Evolutionary conservation across 192 early-diverging fungal genomes (phyloP).

Genomic region (Rhizophagus sp.): DNA sequence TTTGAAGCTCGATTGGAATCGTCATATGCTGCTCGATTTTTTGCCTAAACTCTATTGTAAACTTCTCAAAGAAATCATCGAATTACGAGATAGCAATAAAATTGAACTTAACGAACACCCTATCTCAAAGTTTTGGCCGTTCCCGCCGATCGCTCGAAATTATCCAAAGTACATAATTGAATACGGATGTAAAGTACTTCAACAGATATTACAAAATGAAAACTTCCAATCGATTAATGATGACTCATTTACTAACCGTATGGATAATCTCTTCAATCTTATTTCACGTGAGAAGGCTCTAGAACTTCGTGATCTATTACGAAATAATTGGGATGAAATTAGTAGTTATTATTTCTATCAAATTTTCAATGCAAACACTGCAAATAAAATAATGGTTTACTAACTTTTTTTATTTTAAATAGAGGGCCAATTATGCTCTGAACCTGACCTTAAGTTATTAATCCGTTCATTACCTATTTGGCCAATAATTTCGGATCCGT

Average conservation of each 20-base stretch:
- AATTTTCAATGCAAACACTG: background rate
- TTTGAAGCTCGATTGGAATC: constrained; percentile 20
- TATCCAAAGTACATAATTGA: background rate
- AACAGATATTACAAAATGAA: constrained; percentile 1
- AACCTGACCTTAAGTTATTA: background rate
- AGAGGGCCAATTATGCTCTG: background rate
- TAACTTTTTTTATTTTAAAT: background rate
- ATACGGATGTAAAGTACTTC: constrained; percentile 9
- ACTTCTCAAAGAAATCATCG: background rate
- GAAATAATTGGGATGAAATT: constrained; percentile 1
- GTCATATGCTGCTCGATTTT: background rate
- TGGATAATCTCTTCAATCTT: background rate
- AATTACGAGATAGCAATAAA: background rate
- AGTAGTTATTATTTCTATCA: background rate
- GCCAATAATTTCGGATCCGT: background rate
- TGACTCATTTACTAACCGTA: background rate
- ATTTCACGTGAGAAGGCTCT: background rate
- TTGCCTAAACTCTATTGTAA: constrained; percentile 4
- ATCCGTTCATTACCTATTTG: background rate
- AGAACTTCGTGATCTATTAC: background rate
- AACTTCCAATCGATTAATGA: background rate
- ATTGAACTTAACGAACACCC: background rate
- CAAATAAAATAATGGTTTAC: background rate
- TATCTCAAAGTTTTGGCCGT: constrained; percentile 5
- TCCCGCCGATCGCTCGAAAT: background rate